Conservation (phyloP, 345 rosid species). For the Acer negundo region DNA sequence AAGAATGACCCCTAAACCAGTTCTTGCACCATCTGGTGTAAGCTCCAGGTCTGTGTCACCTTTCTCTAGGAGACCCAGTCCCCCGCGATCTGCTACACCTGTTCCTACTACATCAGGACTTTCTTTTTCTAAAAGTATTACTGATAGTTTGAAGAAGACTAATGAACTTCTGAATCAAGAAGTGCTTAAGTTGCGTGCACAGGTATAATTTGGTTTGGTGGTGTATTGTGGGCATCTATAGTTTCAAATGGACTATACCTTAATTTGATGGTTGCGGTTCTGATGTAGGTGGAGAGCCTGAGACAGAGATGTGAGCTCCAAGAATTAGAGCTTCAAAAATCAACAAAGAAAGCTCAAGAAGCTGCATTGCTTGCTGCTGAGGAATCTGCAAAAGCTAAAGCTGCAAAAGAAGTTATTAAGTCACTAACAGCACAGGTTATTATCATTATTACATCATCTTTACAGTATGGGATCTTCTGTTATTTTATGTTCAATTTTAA, state of each 20-base stretch:
- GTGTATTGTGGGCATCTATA: neutral
- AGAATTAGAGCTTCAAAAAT: slow-evolving; percentile 81
- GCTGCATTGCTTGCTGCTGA: slow-evolving; percentile 71
- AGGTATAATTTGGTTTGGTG: slow-evolving; percentile 46
- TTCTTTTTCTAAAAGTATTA: slow-evolving; percentile 70
- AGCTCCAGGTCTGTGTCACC: slow-evolving; percentile 96
- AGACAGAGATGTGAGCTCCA: slow-evolving; percentile 79
- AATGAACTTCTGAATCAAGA: slow-evolving; percentile 93
- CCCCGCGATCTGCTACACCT: slow-evolving; percentile 95
- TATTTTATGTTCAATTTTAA: neutral
- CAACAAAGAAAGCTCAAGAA: slow-evolving; percentile 80
- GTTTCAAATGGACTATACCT: neutral
- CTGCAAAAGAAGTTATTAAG: slow-evolving; percentile 94
- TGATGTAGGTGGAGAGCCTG: slow-evolving; percentile 71
- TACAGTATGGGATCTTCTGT: neutral
- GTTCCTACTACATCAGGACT: slow-evolving; percentile 83
- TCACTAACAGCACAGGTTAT: slow-evolving; percentile 89
- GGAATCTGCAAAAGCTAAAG: slow-evolving; percentile 82
- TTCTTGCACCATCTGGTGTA: slow-evolving; percentile 69
- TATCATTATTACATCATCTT: slow-evolving; percentile 18
- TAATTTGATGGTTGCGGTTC: slow-evolving; percentile 23
- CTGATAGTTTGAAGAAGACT: slow-evolving; percentile 92
- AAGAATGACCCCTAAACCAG: slow-evolving; percentile 65
- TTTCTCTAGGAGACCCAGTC: slow-evolving; percentile 92
- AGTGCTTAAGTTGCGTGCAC: slow-evolving; percentile 79